Evolutionary conservation across 371 early-diverging fungal genomes (phyloP), one percentile per base, ranked within the genome.

Genomic region (Actinomortierella ambigua): DNA sequence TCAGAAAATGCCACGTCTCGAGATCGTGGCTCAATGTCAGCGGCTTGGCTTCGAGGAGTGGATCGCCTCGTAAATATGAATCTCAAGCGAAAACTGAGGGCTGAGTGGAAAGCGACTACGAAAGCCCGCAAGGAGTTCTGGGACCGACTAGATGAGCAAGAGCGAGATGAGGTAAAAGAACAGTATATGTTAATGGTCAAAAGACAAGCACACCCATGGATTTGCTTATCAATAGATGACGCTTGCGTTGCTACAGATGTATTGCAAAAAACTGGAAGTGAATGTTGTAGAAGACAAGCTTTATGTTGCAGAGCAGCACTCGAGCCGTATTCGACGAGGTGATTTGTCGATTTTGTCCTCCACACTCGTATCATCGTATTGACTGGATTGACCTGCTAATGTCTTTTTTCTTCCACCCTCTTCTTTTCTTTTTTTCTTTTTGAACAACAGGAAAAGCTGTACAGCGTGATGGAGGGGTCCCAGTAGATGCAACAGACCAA

Each of bases 41-140:
- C 54, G 42, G 61, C 61, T 20, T 60, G 61, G 61, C 41, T 60
- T 46, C 61, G 54, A 14, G 61, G 54, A 53, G 48, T 60, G 40
- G 20, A 53, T 27, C 18, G 53, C 48, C 29, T 54, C 53, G 53
- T 53, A 47, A 60, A 53, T 42, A 22, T 46, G 28, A 54, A 24
- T n/a, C 53, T 53, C 7, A 60, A 54, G 54, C 53, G 54, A 60
- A 40, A 22, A 24, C 47, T 60, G 46, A 60, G 53, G 48, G 34
- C 47, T 26, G 54, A 60, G n/a, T 53, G 61, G 61, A 20, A 9
- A 24, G 22, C 53, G 46, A 34, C 53, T 20, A 17, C 48, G 5
- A 60, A 53, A 39, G 28, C 24, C 20, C 54, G 61, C 17, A 60
- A 60, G 29, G 54, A 24, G 7, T 60, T 60, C 29, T 60, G 61